Evolutionary conservation across 2,329 filamentous ascomycete species (phyloP).

Genomic region (Fusarium keratoplasticum): DNA sequence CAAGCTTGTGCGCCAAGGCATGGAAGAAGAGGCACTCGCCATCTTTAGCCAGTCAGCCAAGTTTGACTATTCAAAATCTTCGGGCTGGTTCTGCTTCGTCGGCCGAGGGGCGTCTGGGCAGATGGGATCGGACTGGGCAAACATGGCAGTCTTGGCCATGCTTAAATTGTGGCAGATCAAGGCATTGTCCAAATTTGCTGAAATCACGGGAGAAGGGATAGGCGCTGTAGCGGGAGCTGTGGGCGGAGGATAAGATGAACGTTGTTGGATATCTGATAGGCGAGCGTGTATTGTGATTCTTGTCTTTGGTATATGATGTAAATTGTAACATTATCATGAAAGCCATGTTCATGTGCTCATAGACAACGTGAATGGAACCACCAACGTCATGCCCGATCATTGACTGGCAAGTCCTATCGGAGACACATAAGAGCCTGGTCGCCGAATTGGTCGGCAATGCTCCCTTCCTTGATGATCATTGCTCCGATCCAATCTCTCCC

Average conservation of each 20-base stretch:
- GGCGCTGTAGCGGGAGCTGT: background rate
- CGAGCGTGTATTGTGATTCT: background rate
- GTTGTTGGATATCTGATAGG: background rate
- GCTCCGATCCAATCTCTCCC: constrained; percentile 82
- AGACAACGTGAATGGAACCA: background rate
- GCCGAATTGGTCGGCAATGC: constrained; percentile 77
- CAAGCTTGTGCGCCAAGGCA: background rate
- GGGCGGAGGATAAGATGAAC: background rate
- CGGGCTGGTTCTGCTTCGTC: constrained; percentile 6
- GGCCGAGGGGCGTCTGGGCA: constrained; percentile 1
- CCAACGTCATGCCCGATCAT: background rate
- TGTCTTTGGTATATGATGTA: background rate
- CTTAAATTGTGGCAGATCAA: constrained; percentile 13
- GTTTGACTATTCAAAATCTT: background rate
- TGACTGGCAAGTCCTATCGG: constrained; percentile 50
- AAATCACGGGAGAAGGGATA: background rate
- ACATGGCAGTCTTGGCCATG: constrained; percentile 9
- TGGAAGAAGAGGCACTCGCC: background rate
- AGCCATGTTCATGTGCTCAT: background rate
- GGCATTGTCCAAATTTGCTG: background rate
- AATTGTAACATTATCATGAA: background rate
- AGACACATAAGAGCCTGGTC: constrained; percentile 85
- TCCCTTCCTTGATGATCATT: constrained; percentile 81
- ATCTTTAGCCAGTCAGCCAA: constrained; percentile 8
- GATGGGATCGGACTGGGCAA: constrained; percentile 5